These are phyloP conservation scores for Geotrichum candidum DNA, from an alignment of 1,139 yeast genomes.

Conservation along the genomic window DNA sequence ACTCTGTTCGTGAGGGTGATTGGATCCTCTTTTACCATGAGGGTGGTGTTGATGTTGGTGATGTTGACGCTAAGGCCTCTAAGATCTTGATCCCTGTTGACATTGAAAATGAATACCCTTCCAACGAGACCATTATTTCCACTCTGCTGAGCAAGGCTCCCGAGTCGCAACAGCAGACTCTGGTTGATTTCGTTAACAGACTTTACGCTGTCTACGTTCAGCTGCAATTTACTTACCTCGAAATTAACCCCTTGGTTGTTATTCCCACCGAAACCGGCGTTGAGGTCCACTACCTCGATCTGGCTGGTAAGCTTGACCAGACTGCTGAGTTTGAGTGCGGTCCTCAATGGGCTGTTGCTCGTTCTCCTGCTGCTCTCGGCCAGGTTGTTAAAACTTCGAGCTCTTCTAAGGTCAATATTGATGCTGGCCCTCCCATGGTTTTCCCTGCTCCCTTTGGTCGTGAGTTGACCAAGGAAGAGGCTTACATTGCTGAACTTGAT, in stretches of 20 bases:
- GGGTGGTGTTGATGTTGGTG: conserved; percentile 47
- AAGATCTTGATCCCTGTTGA: conserved; percentile 42
- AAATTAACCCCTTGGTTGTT: conserved; percentile 44
- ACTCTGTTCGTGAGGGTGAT: conserved; percentile 45
- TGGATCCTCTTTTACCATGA: conserved; percentile 45
- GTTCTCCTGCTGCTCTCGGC: conserved; percentile 42
- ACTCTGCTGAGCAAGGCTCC: conserved; percentile 39
- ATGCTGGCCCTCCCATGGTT: conserved; percentile 45
- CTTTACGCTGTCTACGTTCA: conserved; percentile 45
- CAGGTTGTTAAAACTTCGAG: conserved; percentile 25
- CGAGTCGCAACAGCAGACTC: conserved; percentile 37
- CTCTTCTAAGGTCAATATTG: conserved; percentile 32
- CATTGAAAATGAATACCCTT: conserved; percentile 38
- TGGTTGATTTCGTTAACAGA: conserved; percentile 43
- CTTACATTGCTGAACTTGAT: conserved; percentile 44
- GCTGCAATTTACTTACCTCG: conserved; percentile 43
- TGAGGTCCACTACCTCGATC: conserved; percentile 43
- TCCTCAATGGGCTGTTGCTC: conserved; percentile 45
- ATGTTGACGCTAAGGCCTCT: conserved; percentile 44
- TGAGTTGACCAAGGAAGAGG: conserved; percentile 42
- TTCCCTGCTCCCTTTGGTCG: conserved; percentile 48
- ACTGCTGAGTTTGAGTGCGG: conserved; percentile 48
- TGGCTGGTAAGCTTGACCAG: conserved; percentile 45
- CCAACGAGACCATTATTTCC: conserved; percentile 34
- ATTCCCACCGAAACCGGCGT: conserved; percentile 38